Base-by-base conservation (phyloP, 805 yeast genomes). In the Kockiozyma suomiensis region DNA sequence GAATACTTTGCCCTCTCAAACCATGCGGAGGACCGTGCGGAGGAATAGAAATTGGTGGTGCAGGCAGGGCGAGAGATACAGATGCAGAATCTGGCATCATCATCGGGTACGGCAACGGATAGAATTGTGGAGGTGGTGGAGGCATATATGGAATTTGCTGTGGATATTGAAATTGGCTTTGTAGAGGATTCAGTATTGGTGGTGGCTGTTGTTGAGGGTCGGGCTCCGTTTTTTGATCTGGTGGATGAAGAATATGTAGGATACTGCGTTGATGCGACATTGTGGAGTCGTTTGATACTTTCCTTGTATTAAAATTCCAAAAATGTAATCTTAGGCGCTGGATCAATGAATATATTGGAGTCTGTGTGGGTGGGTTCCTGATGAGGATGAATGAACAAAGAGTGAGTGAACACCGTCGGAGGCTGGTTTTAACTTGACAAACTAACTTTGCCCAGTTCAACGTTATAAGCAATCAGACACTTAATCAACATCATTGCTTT, bases 251-350 rank as follows among this genome's bases (percentile, higher is more conserved):
- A 25, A 58, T 53, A 26, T 58, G 62, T 3, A 58, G 41, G 13
- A 58, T 58, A 37, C 62, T 58, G 19, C 54, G 53, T 23, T 40
- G 53, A 28, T 28, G 38, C 26, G 53, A 17, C 57, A 45, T 54
- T 3, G 21, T 38, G 19, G 19, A n/a, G n/a, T n/a, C n/a, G n/a
- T n/a, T n/a, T n/a, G n/a, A n/a, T n/a, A n/a, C n/a, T n/a, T n/a
- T n/a, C n/a, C n/a, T n/a, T n/a, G n/a, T n/a, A n/a, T n/a, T n/a
- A n/a, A n/a, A n/a, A n/a, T n/a, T n/a, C n/a, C n/a, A n/a, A n/a
- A n/a, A n/a, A n/a, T n/a, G n/a, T n/a, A n/a, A n/a, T n/a, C n/a
- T n/a, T n/a, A n/a, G n/a, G n/a, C n/a, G n/a, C n/a, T n/a, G n/a
- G n/a, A n/a, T n/a, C n/a, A n/a, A n/a, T n/a, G n/a, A n/a, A n/a